Percentiles rank a stretch among this genome's conserved stretches.
Conservation (phyloP, 257 asterid genomes). For the Agastache rugosa region DNA sequence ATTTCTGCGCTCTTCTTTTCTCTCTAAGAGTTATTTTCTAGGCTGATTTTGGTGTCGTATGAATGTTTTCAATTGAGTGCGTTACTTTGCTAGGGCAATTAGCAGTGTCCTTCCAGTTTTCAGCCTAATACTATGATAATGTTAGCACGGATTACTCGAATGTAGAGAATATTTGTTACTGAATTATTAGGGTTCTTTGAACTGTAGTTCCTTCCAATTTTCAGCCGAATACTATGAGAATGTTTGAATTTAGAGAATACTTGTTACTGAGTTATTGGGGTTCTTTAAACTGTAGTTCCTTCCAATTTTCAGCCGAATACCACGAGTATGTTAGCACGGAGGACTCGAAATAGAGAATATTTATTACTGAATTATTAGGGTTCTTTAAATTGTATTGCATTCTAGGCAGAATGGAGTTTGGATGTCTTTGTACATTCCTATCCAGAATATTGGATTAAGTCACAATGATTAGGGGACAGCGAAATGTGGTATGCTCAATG, state of each 20-base stretch:
- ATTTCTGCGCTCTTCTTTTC: not conserved
- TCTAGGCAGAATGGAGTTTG: constrained; percentile 1
- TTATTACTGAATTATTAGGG: not conserved
- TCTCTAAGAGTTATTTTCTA: not conserved
- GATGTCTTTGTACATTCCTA: not conserved
- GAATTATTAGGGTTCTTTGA: not conserved
- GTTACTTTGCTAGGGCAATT: constrained; percentile 8
- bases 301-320: not conserved
- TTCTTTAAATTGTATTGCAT: not conserved
- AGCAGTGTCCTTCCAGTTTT: not conserved
- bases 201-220: not conserved
- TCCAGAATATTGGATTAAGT: not conserved
- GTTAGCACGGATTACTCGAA: not conserved
- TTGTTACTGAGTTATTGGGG: not conserved
- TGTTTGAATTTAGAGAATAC: not conserved
- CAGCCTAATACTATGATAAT: not conserved
- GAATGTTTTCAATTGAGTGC: not conserved
- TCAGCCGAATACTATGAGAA: not conserved
- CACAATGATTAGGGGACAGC: not conserved
- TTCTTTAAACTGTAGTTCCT: constrained; percentile 2
- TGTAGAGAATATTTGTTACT: not conserved
- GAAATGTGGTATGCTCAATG: not conserved
- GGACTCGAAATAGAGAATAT: not conserved
- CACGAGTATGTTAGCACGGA: not conserved
- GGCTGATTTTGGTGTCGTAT: constrained; percentile 11